Conservation (phyloP, 306 rosid genomes). For the Boehmeria nivea region DNA sequence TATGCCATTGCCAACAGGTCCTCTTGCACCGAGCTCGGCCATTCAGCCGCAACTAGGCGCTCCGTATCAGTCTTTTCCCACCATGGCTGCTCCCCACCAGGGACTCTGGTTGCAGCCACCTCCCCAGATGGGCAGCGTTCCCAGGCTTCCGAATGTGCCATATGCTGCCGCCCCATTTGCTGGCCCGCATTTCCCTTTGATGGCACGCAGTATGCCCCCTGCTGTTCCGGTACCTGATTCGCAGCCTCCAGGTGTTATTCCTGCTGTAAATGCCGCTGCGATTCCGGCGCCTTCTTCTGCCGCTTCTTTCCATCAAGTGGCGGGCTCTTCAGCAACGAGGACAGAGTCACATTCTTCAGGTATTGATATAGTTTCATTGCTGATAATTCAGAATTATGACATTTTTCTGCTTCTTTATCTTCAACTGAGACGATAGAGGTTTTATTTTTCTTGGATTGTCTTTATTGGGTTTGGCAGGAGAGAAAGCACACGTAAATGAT, state of each 20-base stretch:
- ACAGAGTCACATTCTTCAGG: conserved; percentile 41
- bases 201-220: conserved; percentile 61
- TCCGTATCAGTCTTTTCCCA: conserved; percentile 53
- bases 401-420: neutral
- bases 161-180: conserved; percentile 59
- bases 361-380: conserved; percentile 44
- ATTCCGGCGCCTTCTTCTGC: conserved; percentile 29
- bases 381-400: no score
- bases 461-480: conserved; percentile 40
- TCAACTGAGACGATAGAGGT: neutral
- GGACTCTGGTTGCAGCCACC: conserved; percentile 80
- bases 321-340: conserved; percentile 45
- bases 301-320: conserved; percentile 30
- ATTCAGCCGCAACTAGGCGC: conserved; percentile 39
- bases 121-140: conserved; percentile 58
- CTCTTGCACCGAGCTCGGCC: conserved; percentile 33
- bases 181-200: conserved; percentile 51
- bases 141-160: conserved; percentile 56
- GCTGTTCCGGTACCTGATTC: conserved; percentile 72
- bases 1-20: conserved; percentile 47
- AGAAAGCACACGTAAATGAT: conserved; percentile 35
- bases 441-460: conserved; percentile 10
- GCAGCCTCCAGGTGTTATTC: conserved; percentile 90
- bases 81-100: conserved; percentile 58
- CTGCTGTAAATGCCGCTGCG: conserved; percentile 38